Percentiles rank a stretch among this genome's conserved stretches.
Evolutionary conservation across 345 rosid species (phyloP).

Genomic region (Microcos paniculata): DNA sequence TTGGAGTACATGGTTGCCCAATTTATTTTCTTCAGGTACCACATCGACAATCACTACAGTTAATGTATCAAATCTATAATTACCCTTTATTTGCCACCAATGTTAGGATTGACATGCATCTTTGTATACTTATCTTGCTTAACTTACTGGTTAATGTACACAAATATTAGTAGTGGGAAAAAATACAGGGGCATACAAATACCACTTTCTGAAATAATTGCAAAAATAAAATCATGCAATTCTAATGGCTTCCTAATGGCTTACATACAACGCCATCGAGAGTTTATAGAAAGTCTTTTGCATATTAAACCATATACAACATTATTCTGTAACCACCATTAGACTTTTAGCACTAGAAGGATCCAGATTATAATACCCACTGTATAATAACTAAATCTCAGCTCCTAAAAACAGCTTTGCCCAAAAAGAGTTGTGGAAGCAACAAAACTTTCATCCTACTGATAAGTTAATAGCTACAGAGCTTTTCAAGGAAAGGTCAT

Average conservation of each 20-base stretch:
- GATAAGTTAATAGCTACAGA: background rate
- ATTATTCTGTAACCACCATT: background rate
- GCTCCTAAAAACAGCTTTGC: no score
- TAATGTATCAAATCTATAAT: no score
- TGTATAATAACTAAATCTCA: background rate
- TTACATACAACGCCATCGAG: background rate
- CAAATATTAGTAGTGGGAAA: background rate
- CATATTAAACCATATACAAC: background rate
- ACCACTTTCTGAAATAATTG: background rate
- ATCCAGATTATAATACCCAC: background rate
- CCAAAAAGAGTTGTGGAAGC: background rate
- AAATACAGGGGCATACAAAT: background rate
- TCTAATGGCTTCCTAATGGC: background rate
- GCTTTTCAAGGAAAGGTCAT: background rate
- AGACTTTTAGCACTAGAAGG: background rate
- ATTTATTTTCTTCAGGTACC: no score
- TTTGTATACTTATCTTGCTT: background rate
- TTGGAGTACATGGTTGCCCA: no score
- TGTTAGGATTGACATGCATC: background rate
- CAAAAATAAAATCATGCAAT: background rate
- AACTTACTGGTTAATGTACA: background rate
- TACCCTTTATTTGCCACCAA: background rate
- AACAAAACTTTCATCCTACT: background rate
- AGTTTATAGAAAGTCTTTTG: background rate
- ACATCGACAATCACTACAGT: no score